Conservation (phyloP, 495 filamentous ascomycete genomes). For the Podospora tetraspora region DNA sequence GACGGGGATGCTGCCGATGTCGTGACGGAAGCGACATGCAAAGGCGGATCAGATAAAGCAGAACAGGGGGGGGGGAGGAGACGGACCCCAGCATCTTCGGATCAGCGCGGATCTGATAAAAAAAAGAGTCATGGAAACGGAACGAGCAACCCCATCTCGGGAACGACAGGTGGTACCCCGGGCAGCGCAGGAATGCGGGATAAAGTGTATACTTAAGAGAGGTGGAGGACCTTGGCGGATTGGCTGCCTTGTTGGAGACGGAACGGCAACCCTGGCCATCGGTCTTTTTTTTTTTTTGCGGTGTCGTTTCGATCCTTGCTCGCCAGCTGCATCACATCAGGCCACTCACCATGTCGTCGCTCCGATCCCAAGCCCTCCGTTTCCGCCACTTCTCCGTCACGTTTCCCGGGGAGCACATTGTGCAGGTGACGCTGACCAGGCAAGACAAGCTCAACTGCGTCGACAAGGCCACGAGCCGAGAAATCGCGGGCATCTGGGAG, state of each 20-base stretch:
- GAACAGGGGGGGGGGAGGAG: not conserved
- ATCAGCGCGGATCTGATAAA: not conserved
- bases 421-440: constrained; percentile 38
- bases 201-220: not conserved
- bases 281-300: not conserved
- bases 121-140: not conserved
- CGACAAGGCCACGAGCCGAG: constrained; percentile 37
- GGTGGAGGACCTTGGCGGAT: not conserved
- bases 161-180: too few relatives aligned
- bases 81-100: not conserved
- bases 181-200: not conserved
- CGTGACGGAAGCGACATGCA: not conserved
- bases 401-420: constrained; percentile 24
- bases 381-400: constrained; percentile 20
- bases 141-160: not conserved
- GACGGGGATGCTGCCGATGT: not conserved
- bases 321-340: not conserved
- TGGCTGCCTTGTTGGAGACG: not conserved
- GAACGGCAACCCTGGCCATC: too few relatives aligned
- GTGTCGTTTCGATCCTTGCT: too few relatives aligned
- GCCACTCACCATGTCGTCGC: constrained; percentile 13
- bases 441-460: constrained; percentile 47
- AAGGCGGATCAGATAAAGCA: not conserved
- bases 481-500: constrained; percentile 42
- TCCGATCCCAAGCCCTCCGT: not conserved